Conservation (phyloP, 441 rosid genomes). For the Pelargonium cotyledonis region DNA sequence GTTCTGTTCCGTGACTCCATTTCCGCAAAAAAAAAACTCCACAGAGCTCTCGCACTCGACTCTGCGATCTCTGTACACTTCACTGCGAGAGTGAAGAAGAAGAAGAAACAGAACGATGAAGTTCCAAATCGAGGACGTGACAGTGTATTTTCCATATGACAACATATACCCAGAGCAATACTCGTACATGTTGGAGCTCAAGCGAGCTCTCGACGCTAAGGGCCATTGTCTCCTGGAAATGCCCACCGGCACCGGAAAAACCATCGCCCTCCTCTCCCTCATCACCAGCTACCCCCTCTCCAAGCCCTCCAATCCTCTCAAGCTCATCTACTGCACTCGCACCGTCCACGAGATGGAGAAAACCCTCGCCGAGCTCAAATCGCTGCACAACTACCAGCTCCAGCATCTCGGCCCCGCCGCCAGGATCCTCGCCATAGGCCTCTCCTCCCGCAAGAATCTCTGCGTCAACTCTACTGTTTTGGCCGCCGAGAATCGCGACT, state of each 20-base stretch:
- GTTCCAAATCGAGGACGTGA: constrained; percentile 75
- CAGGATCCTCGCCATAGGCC: constrained; percentile 64
- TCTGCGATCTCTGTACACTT: no score
- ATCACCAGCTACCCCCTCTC: constrained; percentile 75
- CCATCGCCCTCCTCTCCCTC: constrained; percentile 83
- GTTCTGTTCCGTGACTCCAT: no score
- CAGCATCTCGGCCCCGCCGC: constrained; percentile 62
- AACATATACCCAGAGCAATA: constrained; percentile 87
- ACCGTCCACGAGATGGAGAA: constrained; percentile 99
- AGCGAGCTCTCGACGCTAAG: constrained; percentile 83
- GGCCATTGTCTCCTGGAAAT: constrained; percentile 98
- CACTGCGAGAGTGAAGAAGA: no score
- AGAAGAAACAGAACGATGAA: constrained; percentile 37
- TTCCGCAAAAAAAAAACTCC: no score
- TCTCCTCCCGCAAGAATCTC: constrained; percentile 83
- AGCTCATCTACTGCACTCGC: constrained; percentile 91
- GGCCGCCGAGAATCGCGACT: constrained; percentile 81
- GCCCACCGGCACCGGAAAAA: constrained; percentile 98
- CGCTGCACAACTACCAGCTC: constrained; percentile 63
- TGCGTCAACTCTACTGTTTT: constrained; percentile 69
- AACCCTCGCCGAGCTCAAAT: constrained; percentile 75
- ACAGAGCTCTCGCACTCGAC: no score
- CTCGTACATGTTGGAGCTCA: constrained; percentile 84
- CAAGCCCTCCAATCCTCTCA: constrained; percentile 59
- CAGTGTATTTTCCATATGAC: constrained; percentile 86